Evolutionary conservation across 139 green algal species (phyloP), one percentile per base, ranked within the genome.

Genomic region (Zygnema cylindricum): DNA sequence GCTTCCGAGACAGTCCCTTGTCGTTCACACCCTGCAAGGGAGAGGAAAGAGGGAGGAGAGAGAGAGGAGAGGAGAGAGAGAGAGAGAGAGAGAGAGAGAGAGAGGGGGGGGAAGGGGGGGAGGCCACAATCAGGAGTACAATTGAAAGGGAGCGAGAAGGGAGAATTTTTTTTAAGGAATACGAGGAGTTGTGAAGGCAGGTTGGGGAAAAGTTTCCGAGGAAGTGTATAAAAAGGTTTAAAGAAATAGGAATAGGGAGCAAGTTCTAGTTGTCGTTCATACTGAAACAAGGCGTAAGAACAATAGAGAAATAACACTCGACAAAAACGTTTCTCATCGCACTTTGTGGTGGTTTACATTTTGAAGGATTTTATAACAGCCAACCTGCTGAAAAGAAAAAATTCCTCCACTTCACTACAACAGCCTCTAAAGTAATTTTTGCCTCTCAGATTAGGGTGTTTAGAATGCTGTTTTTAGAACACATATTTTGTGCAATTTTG

Each of bases 1-100:
- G 96, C 91, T 98, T 98, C 32, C 96, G 89, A 33, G 86, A 94
- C n/a, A 98, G 93, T 1, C 96, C 96, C 71, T 57, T 84, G 41
- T 93, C n/a, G 55, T 84, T 23, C 93, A 94, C 38, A 79, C 92
- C 90, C 41, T 69, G 43, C 35, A 11, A 16, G 38, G 16, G 21
- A 43, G 71, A 11, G 16, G 71, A 79, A 43, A 16, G 16, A 43
- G 71, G 38, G 71, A 79, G 7, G 38, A 43, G 38, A 79, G 71
- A 79, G 71, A 43, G 36, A 79, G 71, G 16, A 16, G 38, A 16
- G 21, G 71, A 43, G 21, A 16, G 38, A 43, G 71, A 43, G 38
- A 43, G 38, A 79, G 21, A 16, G 71, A 16, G 16, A 43, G 36
- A 43, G 16, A 16, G 7, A 79, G 16, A 30, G 57, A 30, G 57